Conservation (phyloP, 2,329 filamentous ascomycete species). For the Exophiala alcalophila region DNA sequence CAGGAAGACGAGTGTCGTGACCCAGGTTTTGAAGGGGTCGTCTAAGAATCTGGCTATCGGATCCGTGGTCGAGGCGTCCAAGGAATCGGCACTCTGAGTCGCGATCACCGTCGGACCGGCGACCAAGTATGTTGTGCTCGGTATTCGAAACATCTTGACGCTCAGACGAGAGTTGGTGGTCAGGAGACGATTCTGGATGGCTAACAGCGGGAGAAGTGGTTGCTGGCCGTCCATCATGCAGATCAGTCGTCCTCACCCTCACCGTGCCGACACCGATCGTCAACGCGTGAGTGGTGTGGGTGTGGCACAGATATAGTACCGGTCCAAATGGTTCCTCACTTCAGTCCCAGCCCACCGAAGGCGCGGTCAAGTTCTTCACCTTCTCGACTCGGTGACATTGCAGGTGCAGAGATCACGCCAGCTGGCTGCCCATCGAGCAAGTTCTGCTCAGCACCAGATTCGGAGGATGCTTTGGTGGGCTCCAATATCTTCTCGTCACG, state of each 20-base stretch:
- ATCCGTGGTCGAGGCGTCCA: not conserved
- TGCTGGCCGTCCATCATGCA: too few species aligned
- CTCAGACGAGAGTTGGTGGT: too few species aligned
- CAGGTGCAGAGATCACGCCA: constrained; percentile 34
- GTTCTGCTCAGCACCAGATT: constrained; percentile 26
- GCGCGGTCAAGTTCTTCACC: constrained; percentile 54
- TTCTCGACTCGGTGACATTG: constrained; percentile 44
- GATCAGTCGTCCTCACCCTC: too few species aligned
- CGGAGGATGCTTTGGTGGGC: constrained; percentile 38
- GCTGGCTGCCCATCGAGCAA: constrained; percentile 40
- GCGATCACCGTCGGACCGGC: too few species aligned
- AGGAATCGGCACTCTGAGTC: too few species aligned
- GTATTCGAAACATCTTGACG: not conserved
- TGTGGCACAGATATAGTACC: constrained; percentile 11
- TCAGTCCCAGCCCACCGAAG: constrained; percentile 49
- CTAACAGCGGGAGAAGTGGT: not conserved
- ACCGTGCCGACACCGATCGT: too few species aligned
- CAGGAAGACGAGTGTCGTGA: constrained; percentile 15
- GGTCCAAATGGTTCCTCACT: constrained; percentile 34
- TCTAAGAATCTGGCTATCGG: constrained; percentile 15
- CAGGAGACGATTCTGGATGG: not conserved
- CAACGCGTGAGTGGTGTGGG: not conserved
- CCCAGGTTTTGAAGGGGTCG: constrained; percentile 23
- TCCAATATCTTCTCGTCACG: constrained; percentile 59
- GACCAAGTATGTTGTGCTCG: too few species aligned